These are phyloP conservation scores for Globisporangium spiculum DNA, from an alignment of 352 stramenopile species.

Conservation along the genomic window DNA sequence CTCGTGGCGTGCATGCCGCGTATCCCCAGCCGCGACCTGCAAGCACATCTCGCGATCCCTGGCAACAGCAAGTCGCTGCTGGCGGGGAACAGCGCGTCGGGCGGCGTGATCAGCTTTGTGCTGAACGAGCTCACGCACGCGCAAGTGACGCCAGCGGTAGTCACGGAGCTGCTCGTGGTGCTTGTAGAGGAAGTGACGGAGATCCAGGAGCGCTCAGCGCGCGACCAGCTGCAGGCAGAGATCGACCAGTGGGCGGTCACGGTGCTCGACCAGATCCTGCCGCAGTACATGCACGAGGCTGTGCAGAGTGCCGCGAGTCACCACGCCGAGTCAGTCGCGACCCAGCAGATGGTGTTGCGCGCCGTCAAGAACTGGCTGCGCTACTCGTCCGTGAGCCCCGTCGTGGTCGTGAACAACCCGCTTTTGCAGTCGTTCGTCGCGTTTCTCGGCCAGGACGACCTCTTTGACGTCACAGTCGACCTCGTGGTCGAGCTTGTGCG, in stretches of 20 bases:
- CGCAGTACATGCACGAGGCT: constrained; percentile 73
- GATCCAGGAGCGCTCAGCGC: constrained; percentile 40
- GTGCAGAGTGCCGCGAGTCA: constrained; percentile 14
- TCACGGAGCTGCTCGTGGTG: constrained; percentile 64
- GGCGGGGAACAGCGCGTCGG: not conserved
- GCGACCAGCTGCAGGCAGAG: constrained; percentile 57
- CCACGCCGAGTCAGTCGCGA: constrained; percentile 27
- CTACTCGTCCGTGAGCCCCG: constrained; percentile 39
- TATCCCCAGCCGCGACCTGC: constrained; percentile 40
- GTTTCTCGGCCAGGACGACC: constrained; percentile 66
- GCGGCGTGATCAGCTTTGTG: constrained; percentile 54
- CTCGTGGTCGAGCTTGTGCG: constrained; percentile 77
- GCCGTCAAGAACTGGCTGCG: constrained; percentile 64
- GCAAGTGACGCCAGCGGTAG: constrained; percentile 31
- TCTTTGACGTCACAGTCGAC: constrained; percentile 85
- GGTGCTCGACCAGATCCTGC: constrained; percentile 64
- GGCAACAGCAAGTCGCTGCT: constrained; percentile 15
- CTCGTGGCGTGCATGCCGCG: constrained; percentile 59
- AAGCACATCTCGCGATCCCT: constrained; percentile 15
- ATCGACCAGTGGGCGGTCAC: constrained; percentile 53
- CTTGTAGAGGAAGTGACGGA: constrained; percentile 63
- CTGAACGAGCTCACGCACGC: constrained; percentile 43
- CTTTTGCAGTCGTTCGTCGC: constrained; percentile 62
- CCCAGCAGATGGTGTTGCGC: constrained; percentile 57
- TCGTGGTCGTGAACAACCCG: constrained; percentile 54